Conservation (phyloP, 2,329 filamentous ascomycete species). For the Fusarium anguioides region DNA sequence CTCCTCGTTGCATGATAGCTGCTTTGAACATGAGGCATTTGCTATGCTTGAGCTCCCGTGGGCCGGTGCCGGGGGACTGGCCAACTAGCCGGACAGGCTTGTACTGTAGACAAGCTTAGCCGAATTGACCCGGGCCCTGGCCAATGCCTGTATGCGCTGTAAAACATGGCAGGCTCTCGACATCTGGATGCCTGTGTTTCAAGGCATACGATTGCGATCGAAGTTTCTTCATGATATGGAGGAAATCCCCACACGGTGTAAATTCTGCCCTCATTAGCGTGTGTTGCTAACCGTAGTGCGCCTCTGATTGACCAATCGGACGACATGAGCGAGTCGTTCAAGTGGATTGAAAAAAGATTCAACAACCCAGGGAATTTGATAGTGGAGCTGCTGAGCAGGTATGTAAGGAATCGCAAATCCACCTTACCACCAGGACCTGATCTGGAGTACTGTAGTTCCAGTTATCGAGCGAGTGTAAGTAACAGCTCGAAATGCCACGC, state of each 20-base stretch:
- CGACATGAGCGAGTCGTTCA: slow-evolving; percentile 18
- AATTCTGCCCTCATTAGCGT: slow-evolving; percentile 44
- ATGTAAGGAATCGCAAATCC: slow-evolving; percentile 46
- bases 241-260: slow-evolving; percentile 49
- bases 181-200: slow-evolving; percentile 42
- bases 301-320: slow-evolving; percentile 39
- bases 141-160: background rate
- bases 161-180: slow-evolving; percentile 31
- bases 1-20: slow-evolving; percentile 21
- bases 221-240: slow-evolving; percentile 23
- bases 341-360: slow-evolving; percentile 39
- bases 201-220: slow-evolving; percentile 42
- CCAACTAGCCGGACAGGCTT: slow-evolving; percentile 41
- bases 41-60: slow-evolving; percentile 45
- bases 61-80: slow-evolving; percentile 45
- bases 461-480: slow-evolving; percentile 28
- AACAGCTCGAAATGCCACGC: slow-evolving; percentile 8
- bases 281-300: slow-evolving; percentile 34
- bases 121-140: slow-evolving; percentile 42
- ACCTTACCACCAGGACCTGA: slow-evolving; percentile 17
- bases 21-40: slow-evolving; percentile 45
- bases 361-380: slow-evolving; percentile 28
- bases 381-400: slow-evolving; percentile 45
- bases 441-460: slow-evolving; percentile 20
- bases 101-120: slow-evolving; percentile 43